These are phyloP conservation scores for Xylaria digitata DNA, from an alignment of 2,329 filamentous ascomycete genomes.

Conservation along the genomic window DNA sequence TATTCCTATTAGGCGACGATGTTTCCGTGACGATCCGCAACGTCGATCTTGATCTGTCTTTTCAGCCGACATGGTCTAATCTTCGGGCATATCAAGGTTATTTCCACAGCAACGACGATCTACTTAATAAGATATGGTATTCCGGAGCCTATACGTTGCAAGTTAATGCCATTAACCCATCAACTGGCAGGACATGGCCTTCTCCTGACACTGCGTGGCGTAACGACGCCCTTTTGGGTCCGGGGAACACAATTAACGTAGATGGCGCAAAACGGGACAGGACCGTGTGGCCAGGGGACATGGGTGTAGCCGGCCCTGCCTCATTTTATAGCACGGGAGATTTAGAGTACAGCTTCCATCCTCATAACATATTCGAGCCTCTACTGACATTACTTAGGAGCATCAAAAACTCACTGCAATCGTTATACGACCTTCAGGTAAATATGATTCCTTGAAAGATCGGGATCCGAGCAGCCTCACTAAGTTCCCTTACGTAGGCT, in stretches of 20 bases:
- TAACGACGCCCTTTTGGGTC: slow-evolving; percentile 47
- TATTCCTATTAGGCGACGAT: slow-evolving; percentile 51
- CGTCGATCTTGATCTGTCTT: slow-evolving; percentile 46
- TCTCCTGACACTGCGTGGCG: slow-evolving; percentile 46
- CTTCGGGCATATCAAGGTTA: slow-evolving; percentile 64
- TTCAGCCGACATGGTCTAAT: slow-evolving; percentile 56
- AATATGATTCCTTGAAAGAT: not conserved
- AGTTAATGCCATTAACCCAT: slow-evolving; percentile 44
- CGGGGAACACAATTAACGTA: slow-evolving; percentile 49
- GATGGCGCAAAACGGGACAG: slow-evolving; percentile 66
- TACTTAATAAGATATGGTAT: slow-evolving; percentile 68
- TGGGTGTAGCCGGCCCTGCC: slow-evolving; percentile 63
- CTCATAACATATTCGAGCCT: not conserved
- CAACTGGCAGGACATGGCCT: slow-evolving; percentile 47
- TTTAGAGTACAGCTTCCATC: slow-evolving; percentile 47
- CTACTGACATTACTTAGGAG: slow-evolving; percentile 49
- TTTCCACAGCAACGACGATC: slow-evolving; percentile 61
- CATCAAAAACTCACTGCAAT: slow-evolving; percentile 58
- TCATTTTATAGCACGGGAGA: slow-evolving; percentile 63
- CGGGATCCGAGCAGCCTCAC: not conserved
- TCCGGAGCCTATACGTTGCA: slow-evolving; percentile 65
- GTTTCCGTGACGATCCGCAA: slow-evolving; percentile 44
- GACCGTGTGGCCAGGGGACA: slow-evolving; percentile 69
- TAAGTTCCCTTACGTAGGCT: slow-evolving; percentile 33
- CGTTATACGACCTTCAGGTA: slow-evolving; percentile 52